These are phyloP conservation scores for Discostella stelligeroides DNA, from an alignment of 108 stramenopile species.

Conservation along the genomic window DNA sequence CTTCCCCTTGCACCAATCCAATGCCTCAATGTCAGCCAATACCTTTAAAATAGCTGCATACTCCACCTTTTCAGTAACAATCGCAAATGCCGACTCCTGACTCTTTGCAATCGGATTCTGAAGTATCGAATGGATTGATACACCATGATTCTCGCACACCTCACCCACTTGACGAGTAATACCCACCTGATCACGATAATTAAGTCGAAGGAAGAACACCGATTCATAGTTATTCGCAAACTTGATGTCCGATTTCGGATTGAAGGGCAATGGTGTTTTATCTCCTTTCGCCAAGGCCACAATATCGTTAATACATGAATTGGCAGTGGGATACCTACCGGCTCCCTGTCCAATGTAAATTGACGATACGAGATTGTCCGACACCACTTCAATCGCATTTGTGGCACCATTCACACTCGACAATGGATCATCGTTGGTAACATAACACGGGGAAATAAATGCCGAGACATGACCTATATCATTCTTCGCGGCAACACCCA, in stretches of 20 bases:
- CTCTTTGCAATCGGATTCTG: constrained; percentile 79
- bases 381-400: constrained; percentile 84
- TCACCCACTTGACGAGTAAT: constrained; percentile 86
- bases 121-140: constrained; percentile 86
- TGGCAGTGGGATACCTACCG: constrained; percentile 90
- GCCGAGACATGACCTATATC: constrained; percentile 68
- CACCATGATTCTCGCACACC: constrained; percentile 81
- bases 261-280: constrained; percentile 71
- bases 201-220: constrained; percentile 82
- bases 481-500: constrained; percentile 73
- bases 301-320: constrained; percentile 85
- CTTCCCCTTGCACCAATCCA: constrained; percentile 84
- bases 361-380: constrained; percentile 69
- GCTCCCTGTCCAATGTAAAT: constrained; percentile 91
- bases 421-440: constrained; percentile 72
- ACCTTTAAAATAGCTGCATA: constrained; percentile 66
- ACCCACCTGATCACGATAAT: constrained; percentile 74
- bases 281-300: constrained; percentile 84
- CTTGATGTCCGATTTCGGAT: constrained; percentile 44
- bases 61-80: constrained; percentile 85
- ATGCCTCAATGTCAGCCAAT: constrained; percentile 70
- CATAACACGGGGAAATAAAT: constrained; percentile 85
- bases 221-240: constrained; percentile 83
- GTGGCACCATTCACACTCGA: constrained; percentile 81
- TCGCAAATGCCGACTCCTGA: constrained; percentile 81